Evolutionary conservation across 2,329 filamentous ascomycete species (phyloP), one percentile per base, ranked within the genome.

Genomic region (Aspergillus sp.): DNA sequence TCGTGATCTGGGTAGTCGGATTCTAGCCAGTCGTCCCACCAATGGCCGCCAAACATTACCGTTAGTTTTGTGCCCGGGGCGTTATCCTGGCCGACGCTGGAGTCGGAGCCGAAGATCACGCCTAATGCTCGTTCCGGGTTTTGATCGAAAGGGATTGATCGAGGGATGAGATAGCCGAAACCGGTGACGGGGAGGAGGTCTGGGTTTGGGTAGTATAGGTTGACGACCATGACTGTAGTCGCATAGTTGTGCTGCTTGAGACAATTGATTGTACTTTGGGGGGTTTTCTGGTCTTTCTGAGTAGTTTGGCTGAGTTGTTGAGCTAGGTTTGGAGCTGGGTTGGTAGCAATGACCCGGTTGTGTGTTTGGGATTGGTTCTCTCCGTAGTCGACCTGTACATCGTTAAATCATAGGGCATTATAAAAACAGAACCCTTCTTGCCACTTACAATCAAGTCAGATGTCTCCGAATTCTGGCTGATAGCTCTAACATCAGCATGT

Each of bases 41-140:
- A 89, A 70, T 96, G 90, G 1, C 93, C 93, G 50, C 93, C 93
- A 48, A 98, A 74, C 83, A 98, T 95, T 58, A 97, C 87, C 13
- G 91, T 95, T 46, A 97, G 70, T 66, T 95, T 95, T 12, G 89
- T 95, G 20, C 88, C 89, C 0, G 66, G 62, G 1, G 67, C 74
- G 3, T 70, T 74, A 62, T 85, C 80, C 57, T 80, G 75, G 15
- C 77, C 78, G 43, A 68, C 61, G n/a, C 74, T 71, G 15, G 79
- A 78, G 53, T 88, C 83, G 2, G 84, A 88, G 68, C 95, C 90
- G 67, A 97, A 97, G 51, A 97, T 86, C 45, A 97, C 90, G 53
- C 93, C 93, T 5, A 98, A 82, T 0, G 85, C 87, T 52, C 82
- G 80, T 65, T 95, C 88, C 1, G 88, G 86, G 63, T 95, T 95